Base-by-base conservation (phyloP, 352 stramenopile genomes). In the Aphanomyces invadans region DNA sequence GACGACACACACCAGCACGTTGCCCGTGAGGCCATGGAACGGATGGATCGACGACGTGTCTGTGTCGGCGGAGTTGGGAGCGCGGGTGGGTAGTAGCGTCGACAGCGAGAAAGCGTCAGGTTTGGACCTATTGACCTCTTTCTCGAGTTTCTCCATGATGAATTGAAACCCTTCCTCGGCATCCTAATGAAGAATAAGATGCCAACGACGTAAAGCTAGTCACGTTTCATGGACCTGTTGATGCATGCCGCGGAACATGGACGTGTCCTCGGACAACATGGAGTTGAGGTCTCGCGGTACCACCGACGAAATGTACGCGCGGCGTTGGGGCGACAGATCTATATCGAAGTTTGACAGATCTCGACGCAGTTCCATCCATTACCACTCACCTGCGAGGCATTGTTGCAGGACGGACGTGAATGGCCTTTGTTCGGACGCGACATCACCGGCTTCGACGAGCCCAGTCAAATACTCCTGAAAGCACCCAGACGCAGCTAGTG, bases 311-410 rank as follows among this genome's bases (percentile, higher is more conserved):
- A 65, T 57, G 21, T 1, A 25, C 7, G 7, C 31, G 19, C 42
- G 21, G 36, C 25, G 44, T 15, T 48, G 21, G 19, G 59, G 59
- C 46, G 42, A 54, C 26, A 65, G 42, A 11, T 54, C 59, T 65
- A 65, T 25, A 11, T 2, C 36, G 19, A 45, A 46, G 3, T 25
- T 15, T 21, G 2, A 2, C 12, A n/a, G n/a, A n/a, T n/a, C n/a
- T n/a, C n/a, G n/a, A n/a, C n/a, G n/a, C n/a, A n/a, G n/a, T n/a
- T n/a, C n/a, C n/a, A n/a, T n/a, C n/a, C n/a, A n/a, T n/a, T n/a
- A n/a, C n/a, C n/a, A n/a, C n/a, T n/a, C n/a, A n/a, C 84, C 83
- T 63, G 77, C 68, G 28, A 95, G 73, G 69, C 83, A 92, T 61
- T 88, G 77, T 4, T 65, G 70, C 46, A 95, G 66, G 4, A 80